Base-by-base conservation (phyloP, 176 grass and related monocot species). In the Pontederia crassipes region DNA sequence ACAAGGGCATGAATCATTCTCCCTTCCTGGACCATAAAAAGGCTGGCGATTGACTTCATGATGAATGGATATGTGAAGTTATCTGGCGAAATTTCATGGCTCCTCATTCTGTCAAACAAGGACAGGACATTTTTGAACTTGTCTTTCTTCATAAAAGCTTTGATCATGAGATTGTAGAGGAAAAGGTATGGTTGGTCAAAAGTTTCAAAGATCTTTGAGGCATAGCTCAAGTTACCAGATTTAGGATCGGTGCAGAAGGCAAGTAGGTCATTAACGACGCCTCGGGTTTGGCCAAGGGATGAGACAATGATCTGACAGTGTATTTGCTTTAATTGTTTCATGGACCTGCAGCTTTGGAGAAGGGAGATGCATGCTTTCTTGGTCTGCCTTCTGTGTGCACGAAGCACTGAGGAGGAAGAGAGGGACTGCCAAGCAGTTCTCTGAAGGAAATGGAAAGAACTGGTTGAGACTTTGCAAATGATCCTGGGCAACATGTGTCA, bases 41-140 rank as follows among this genome's bases (percentile, higher is more conserved):
- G 76, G 14, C 18, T 57, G 4, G 78, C 82, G 16, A 89, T 64
- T 9, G 82, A 79, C 72, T 57, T 85, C 17, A 89, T 67, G 76
- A 89, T 75, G 48, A 85, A 78, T 11, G 75, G 78, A 65, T 89
- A 89, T 47, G 86, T 85, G 72, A 85, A 89, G 56, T 77, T 85
- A 72, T 89, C 86, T 1, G 86, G 75, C 8, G 62, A 61, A 59
- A 89, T 56, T 8, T 72, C 75, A 12, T 66, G 70, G 50, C 35
- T 72, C 17, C 86, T 79, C 64, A 85, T 79, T 46, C 71, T 72
- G 64, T 70, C 17, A 72, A 82, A 85, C 51, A 89, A 77, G 52
- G 69, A 59, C 62, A 85, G 74, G 58, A 69, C 72, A 11, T 55
- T 18, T 1, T 45, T 5, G 54, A 82, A 79, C 66, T 55, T 74